These are phyloP conservation scores for Drechslerella coelobrocha DNA, from an alignment of 2,329 filamentous ascomycete genomes.

Conservation along the genomic window DNA sequence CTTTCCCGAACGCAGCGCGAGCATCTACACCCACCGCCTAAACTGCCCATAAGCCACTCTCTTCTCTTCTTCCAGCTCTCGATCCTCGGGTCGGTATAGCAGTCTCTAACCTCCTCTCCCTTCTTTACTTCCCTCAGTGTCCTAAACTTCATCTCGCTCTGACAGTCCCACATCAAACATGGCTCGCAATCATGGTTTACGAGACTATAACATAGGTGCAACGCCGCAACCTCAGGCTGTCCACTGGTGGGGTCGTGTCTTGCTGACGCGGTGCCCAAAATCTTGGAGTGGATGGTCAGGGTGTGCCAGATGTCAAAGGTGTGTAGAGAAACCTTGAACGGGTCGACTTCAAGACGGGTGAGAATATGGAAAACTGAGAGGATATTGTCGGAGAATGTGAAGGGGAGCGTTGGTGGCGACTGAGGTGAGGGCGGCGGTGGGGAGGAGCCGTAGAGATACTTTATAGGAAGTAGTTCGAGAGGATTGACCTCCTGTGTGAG, in stretches of 20 bases:
- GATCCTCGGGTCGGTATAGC: constrained; percentile 88
- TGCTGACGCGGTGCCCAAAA: constrained; percentile 89
- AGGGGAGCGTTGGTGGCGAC: constrained; percentile 71
- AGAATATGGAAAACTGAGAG: constrained; percentile 76
- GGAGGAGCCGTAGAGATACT: constrained; percentile 72
- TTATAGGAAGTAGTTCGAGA: constrained; percentile 69
- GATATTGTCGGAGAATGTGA: constrained; percentile 78
- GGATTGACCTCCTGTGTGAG: constrained; percentile 68
- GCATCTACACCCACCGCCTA: constrained; percentile 91
- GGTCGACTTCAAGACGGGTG: constrained; percentile 83
- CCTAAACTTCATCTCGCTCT: constrained; percentile 75
- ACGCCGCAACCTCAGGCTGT: constrained; percentile 86
- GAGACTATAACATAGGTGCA: constrained; percentile 79
- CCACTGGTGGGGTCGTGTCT: constrained; percentile 77
- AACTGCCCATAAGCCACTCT: constrained; percentile 85
- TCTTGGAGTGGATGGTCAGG: constrained; percentile 91
- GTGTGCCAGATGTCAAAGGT: constrained; percentile 79
- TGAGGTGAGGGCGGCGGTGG: constrained; percentile 64
- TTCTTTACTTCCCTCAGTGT: constrained; percentile 67
- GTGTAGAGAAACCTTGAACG: constrained; percentile 66
- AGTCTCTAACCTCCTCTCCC: constrained; percentile 86
- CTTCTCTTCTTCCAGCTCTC: constrained; percentile 75
- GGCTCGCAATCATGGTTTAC: constrained; percentile 97
- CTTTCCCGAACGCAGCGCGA: constrained; percentile 70
- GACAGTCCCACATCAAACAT: constrained; percentile 94